phyloP scores from a whole-genome alignment of 176 grass and related monocot genomes.

The Bolboschoenus planiculmis region DNA sequence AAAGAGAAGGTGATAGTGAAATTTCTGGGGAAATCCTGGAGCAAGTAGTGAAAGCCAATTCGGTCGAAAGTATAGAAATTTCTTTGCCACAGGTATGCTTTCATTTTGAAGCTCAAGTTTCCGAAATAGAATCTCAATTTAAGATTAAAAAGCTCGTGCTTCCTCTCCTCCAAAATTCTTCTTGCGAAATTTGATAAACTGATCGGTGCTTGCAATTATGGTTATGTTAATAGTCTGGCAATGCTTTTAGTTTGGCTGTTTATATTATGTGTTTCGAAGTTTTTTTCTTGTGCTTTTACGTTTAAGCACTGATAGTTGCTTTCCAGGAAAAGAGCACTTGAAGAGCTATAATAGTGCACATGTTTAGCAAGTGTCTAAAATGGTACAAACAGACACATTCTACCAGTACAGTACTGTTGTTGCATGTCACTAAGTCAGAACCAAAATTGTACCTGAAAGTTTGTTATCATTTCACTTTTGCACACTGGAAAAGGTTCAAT shows the following conservation, averaged over 20 bases:
- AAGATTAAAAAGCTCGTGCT: neutral
- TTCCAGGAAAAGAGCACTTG: neutral
- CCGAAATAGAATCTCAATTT: neutral
- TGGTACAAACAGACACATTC: neutral
- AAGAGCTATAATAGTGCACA: neutral
- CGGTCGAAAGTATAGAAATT: conserved; percentile 59
- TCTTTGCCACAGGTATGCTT: conserved; percentile 44
- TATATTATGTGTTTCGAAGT: neutral
- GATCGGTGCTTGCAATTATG: neutral
- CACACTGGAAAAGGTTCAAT: neutral
- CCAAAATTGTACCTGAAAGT: neutral
- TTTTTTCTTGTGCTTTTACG: neutral
- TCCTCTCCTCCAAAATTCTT: neutral
- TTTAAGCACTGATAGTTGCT: neutral
- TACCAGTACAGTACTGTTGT: neutral
- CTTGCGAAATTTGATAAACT: neutral
- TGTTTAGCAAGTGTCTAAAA: neutral
- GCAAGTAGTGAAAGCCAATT: conserved; percentile 46
- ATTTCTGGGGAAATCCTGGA: conserved; percentile 43
- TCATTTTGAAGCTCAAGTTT: neutral
- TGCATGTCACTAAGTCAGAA: neutral
- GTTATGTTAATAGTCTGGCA: neutral
- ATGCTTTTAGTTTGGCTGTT: neutral
- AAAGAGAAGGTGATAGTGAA: conserved; percentile 49
- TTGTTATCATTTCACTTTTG: neutral